phyloP scores from a whole-genome alignment of 176 grass and related monocot species.

The Oryza punctata region DNA sequence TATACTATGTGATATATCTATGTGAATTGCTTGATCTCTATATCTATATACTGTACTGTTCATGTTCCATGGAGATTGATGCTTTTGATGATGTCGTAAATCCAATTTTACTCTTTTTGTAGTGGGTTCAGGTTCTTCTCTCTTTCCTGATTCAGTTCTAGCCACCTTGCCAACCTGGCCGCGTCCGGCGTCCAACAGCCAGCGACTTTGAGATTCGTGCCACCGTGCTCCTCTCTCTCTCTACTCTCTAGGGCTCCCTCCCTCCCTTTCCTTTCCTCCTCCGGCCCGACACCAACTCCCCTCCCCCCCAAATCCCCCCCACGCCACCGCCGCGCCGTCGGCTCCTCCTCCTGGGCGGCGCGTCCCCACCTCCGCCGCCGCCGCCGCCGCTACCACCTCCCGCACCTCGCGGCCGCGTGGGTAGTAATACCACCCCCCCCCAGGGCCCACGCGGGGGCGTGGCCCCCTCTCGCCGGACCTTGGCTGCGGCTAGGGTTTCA shows the following conservation, averaged over 20 bases:
- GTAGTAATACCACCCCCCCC: too few species aligned
- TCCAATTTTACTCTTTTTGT: too few species aligned
- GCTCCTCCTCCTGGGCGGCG: constrained; percentile 49
- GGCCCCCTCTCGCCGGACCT: constrained; percentile 37
- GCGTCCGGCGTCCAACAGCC: too few species aligned
- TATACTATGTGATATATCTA: too few species aligned
- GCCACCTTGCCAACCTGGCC: too few species aligned
- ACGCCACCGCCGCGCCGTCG: constrained; percentile 45
- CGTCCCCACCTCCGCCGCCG: not conserved
- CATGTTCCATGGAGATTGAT: too few species aligned
- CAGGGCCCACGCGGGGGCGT: not conserved
- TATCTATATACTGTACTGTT: too few species aligned
- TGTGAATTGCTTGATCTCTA: too few species aligned
- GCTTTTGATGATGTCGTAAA: too few species aligned
- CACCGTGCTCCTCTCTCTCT: not conserved
- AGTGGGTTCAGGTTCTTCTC: too few species aligned
- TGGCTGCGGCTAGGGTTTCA: constrained; percentile 60
- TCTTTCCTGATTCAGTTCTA: too few species aligned
- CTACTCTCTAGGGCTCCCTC: not conserved
- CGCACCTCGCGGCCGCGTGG: not conserved
- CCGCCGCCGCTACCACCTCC: not conserved
- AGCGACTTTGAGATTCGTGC: not conserved
- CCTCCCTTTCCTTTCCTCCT: not conserved
- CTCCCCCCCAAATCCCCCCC: constrained; percentile 34
- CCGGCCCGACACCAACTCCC: constrained; percentile 45